These are phyloP conservation scores for Davidsoniella virescens DNA, from an alignment of 2,329 filamentous ascomycete species.

Conservation along the genomic window DNA sequence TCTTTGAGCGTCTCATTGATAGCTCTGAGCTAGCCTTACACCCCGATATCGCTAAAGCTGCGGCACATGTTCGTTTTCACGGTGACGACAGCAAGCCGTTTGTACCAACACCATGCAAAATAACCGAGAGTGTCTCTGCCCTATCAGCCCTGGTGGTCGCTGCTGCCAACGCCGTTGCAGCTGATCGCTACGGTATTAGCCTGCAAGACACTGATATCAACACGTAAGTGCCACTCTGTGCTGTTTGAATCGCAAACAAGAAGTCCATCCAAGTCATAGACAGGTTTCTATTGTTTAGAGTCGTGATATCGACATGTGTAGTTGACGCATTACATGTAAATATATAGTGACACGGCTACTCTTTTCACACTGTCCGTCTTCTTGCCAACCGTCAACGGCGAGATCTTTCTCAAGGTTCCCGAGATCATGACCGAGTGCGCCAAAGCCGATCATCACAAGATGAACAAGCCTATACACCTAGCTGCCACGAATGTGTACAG, in stretches of 20 bases:
- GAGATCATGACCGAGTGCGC: conserved; percentile 16
- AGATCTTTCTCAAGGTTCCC: conserved; percentile 13
- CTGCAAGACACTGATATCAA: conserved; percentile 11
- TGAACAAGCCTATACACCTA: conserved; percentile 18
- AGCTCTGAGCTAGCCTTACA: neutral
- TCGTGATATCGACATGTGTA: too few species aligned
- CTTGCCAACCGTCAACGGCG: conserved; percentile 11
- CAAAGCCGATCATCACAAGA: conserved; percentile 9
- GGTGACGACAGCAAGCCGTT: conserved; percentile 16
- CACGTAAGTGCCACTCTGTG: conserved; percentile 11
- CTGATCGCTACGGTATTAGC: conserved; percentile 9
- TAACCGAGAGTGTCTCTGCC: conserved; percentile 26
- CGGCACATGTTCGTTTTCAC: neutral
- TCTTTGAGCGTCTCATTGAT: neutral
- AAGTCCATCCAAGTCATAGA: too few species aligned
- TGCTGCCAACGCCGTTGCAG: conserved; percentile 9
- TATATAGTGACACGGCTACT: neutral
- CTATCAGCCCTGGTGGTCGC: conserved; percentile 20
- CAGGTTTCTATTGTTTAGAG: too few species aligned
- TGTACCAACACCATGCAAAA: conserved; percentile 23
- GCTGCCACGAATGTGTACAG: conserved; percentile 16
- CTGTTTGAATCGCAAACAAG: neutral
- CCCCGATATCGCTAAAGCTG: neutral
- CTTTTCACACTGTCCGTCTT: conserved; percentile 9
- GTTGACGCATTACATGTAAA: neutral